Evolutionary conservation across 2,329 filamentous ascomycete genomes (phyloP).

Genomic region (Niveomyces coronatus): DNA sequence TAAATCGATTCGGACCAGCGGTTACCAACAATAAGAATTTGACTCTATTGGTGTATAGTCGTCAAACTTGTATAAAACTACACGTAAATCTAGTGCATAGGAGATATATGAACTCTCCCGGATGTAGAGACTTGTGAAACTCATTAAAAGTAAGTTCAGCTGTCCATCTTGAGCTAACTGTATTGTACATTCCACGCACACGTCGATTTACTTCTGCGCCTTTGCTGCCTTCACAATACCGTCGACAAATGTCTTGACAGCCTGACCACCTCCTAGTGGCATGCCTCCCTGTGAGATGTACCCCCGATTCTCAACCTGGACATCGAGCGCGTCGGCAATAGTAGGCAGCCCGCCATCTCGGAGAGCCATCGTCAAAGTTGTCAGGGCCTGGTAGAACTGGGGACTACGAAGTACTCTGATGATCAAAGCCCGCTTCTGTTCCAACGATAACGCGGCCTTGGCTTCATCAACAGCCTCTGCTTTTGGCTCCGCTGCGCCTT

Average conservation of each 20-base stretch:
- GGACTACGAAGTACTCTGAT: constrained; percentile 78
- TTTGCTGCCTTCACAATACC: constrained; percentile 74
- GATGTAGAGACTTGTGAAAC: too few species aligned
- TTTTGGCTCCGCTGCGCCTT: constrained; percentile 54
- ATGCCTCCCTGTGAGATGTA: constrained; percentile 67
- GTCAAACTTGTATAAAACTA: too few species aligned
- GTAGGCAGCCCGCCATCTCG: constrained; percentile 84
- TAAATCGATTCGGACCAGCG: too few species aligned
- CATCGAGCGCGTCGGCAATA: constrained; percentile 73
- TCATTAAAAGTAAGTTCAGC: neutral
- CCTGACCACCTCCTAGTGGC: constrained; percentile 78
- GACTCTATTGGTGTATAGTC: too few species aligned
- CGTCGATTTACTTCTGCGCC: constrained; percentile 27
- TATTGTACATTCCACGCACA: neutral
- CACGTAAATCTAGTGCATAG: too few species aligned
- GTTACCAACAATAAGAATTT: too few species aligned
- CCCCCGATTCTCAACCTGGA: constrained; percentile 77
- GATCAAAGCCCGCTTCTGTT: constrained; percentile 72
- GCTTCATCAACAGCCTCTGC: constrained; percentile 61
- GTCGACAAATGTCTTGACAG: constrained; percentile 82
- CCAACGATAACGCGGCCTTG: constrained; percentile 59
- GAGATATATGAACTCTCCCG: too few species aligned
- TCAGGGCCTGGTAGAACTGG: constrained; percentile 80
- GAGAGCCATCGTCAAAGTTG: constrained; percentile 76
- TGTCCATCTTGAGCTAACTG: neutral